Percentiles rank a stretch among this genome's conserved stretches.
These are phyloP conservation scores for Carex pumila DNA, from an alignment of 176 grass and related monocot genomes.

Conservation along the genomic window DNA sequence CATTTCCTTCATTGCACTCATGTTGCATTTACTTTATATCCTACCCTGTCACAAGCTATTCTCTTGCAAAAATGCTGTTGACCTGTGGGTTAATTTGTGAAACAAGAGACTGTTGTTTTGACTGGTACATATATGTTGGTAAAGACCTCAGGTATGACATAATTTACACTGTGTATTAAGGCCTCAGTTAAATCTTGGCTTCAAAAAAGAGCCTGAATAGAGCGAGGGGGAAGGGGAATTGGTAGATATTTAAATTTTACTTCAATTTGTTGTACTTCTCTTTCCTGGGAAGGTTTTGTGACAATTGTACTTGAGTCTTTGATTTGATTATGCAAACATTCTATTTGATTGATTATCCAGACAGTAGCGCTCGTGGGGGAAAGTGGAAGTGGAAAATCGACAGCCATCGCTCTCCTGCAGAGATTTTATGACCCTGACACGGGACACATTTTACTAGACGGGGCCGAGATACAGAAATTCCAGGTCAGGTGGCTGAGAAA, in stretches of 20 bases:
- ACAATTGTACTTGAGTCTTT: background rate
- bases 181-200: background rate
- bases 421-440: conserved; percentile 78
- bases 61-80: background rate
- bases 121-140: background rate
- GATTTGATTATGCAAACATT: conserved; percentile 17
- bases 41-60: background rate
- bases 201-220: background rate
- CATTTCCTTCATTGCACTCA: background rate
- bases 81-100: background rate
- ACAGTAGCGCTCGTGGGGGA: conserved; percentile 93
- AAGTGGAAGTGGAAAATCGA: conserved; percentile 96
- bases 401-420: conserved; percentile 80
- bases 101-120: background rate
- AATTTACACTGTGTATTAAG: background rate
- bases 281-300: background rate
- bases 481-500: conserved; percentile 88
- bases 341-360: conserved; percentile 36
- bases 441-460: conserved; percentile 82
- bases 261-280: background rate
- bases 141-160: background rate
- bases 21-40: background rate
- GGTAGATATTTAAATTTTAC: background rate
- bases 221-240: no score
- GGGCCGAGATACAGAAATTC: conserved; percentile 81